These are phyloP conservation scores for Thalassiosira ordinaria DNA, from an alignment of 352 stramenopile species.

Conservation along the genomic window DNA sequence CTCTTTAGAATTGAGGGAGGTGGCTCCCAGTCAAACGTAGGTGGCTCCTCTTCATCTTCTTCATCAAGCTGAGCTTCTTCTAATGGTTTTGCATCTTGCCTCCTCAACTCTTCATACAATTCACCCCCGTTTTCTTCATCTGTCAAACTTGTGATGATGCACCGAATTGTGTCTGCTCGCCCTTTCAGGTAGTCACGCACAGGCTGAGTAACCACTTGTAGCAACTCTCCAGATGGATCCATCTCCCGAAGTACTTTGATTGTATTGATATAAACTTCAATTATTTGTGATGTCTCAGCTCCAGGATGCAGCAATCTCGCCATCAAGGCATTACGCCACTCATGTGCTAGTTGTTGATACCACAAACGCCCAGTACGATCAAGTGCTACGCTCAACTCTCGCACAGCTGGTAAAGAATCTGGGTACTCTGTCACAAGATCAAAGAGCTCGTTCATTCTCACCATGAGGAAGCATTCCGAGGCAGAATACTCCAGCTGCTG, in stretches of 20 bases:
- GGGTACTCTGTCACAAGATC: conserved; percentile 97
- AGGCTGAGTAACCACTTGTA: conserved; percentile 89
- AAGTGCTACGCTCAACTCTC: conserved; percentile 84
- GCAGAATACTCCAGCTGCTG: conserved; percentile 51
- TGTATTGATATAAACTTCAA: conserved; percentile 97
- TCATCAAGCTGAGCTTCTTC: conserved; percentile 89
- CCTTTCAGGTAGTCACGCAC: conserved; percentile 91
- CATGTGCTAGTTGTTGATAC: conserved; percentile 76
- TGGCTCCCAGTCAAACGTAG: conserved; percentile 91
- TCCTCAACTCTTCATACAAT: conserved; percentile 94
- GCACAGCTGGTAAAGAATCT: conserved; percentile 88
- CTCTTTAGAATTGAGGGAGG: conserved; percentile 69
- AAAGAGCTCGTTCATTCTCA: conserved; percentile 94
- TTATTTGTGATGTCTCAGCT: conserved; percentile 94
- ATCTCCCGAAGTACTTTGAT: conserved; percentile 94
- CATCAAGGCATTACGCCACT: conserved; percentile 87
- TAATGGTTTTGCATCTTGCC: conserved; percentile 91
- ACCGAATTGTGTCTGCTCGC: conserved; percentile 95
- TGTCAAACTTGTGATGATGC: conserved; percentile 91
- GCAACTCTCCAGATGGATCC: conserved; percentile 91
- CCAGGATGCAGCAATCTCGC: conserved; percentile 93
- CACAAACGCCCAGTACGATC: conserved; percentile 62
- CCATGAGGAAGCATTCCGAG: conserved; percentile 84
- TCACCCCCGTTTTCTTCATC: conserved; percentile 90
- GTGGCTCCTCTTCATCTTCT: conserved; percentile 90